These are phyloP conservation scores for Pachyrhizus erosus DNA, from an alignment of 306 rosid genomes.

Conservation along the genomic window DNA sequence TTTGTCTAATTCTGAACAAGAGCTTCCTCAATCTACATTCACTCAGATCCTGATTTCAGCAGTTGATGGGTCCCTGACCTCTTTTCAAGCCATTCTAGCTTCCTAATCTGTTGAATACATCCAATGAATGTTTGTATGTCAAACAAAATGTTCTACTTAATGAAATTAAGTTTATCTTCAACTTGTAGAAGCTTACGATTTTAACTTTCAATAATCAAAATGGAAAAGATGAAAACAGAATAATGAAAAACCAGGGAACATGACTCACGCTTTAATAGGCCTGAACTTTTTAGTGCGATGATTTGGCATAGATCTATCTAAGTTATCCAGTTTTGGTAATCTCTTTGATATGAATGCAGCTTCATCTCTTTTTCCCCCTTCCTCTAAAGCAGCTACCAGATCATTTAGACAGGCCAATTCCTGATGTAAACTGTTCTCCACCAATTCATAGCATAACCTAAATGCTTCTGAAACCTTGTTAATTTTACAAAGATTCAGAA, in stretches of 20 bases:
- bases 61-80: constrained; percentile 4
- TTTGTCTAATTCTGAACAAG: background rate
- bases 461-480: constrained; percentile 78
- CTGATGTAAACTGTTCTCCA: constrained; percentile 67
- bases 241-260: constrained; percentile 7
- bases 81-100: constrained; percentile 23
- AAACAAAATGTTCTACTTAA: constrained; percentile 3
- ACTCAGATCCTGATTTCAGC: constrained; percentile 1
- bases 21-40: constrained; percentile 13
- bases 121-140: background rate
- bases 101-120: background rate
- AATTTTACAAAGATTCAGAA: constrained; percentile 63
- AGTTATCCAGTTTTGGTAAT: constrained; percentile 39
- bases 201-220: background rate
- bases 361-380: constrained; percentile 61
- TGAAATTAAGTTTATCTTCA: background rate
- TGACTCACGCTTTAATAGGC: constrained; percentile 41
- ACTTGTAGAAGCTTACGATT: background rate
- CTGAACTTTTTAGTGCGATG: constrained; percentile 36
- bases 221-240: background rate
- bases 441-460: constrained; percentile 63
- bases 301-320: constrained; percentile 35
- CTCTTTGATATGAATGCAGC: constrained; percentile 76
- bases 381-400: constrained; percentile 60
- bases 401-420: constrained; percentile 61